Conservation (phyloP, 352 stramenopile species). For the Phytophthora niederhauseri region DNA sequence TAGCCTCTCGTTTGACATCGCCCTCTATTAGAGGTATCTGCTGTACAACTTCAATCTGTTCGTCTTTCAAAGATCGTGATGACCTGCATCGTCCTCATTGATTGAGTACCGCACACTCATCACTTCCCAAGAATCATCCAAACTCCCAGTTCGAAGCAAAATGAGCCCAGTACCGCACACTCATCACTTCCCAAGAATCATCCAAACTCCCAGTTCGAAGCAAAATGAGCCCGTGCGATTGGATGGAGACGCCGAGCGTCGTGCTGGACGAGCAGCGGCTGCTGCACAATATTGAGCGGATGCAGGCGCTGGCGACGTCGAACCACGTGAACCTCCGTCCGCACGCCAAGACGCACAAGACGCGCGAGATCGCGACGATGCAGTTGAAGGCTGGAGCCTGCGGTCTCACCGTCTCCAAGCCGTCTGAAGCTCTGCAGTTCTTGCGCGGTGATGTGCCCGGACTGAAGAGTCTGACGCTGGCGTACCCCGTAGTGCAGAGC, state of each 20-base stretch:
- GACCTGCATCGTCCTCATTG: too few species aligned
- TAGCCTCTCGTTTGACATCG: constrained; percentile 14
- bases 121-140: constrained; percentile 6
- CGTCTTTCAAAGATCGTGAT: too few species aligned
- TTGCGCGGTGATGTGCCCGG: constrained; percentile 45
- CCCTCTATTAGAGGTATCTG: not conserved
- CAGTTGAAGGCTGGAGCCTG: constrained; percentile 59
- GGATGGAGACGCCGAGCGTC: constrained; percentile 68
- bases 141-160: not conserved
- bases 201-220: not conserved
- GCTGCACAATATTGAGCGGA: constrained; percentile 65
- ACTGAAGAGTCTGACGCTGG: constrained; percentile 64
- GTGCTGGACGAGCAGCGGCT: constrained; percentile 62
- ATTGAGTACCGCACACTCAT: too few species aligned
- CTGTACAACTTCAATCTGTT: not conserved
- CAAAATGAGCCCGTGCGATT: constrained; percentile 14
- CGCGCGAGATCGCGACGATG: constrained; percentile 60
- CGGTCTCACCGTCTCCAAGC: constrained; percentile 74
- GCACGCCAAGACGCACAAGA: constrained; percentile 85
- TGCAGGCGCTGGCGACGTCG: constrained; percentile 58
- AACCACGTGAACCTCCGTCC: constrained; percentile 64
- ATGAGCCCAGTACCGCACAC: constrained; percentile 5
- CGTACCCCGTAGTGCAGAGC: constrained; percentile 71
- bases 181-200: constrained; percentile 5
- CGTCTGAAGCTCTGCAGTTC: constrained; percentile 70